These are phyloP conservation scores for Chaetomium strumarium DNA, from an alignment of 2,329 filamentous ascomycete genomes.

Conservation along the genomic window DNA sequence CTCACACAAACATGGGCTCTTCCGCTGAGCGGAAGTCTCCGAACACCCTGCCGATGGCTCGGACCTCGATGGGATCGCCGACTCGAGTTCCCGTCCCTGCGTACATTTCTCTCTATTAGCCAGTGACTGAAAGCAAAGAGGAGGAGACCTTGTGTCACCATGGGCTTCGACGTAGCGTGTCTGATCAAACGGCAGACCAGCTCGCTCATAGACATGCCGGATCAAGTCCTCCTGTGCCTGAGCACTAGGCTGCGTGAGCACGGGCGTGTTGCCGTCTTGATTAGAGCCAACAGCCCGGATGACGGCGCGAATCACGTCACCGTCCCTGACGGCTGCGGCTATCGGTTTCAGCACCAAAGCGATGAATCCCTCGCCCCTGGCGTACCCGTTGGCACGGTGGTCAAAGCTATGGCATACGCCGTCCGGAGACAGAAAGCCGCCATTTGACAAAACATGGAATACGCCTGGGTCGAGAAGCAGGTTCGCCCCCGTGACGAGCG, in stretches of 20 bases:
- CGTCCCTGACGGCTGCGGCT: slow-evolving; percentile 18
- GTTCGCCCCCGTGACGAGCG: slow-evolving; percentile 23
- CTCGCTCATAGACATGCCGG: slow-evolving; percentile 19
- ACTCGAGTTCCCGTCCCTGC: slow-evolving; percentile 38
- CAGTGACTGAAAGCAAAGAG: too few species aligned
- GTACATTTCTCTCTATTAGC: too few species aligned
- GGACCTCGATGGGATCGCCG: slow-evolving; percentile 42
- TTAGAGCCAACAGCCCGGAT: slow-evolving; percentile 23
- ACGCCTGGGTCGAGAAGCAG: slow-evolving; percentile 24
- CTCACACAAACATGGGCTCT: slow-evolving; percentile 1
- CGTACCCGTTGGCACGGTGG: slow-evolving; percentile 24
- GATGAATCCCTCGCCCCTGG: slow-evolving; percentile 22
- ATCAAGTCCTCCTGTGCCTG: slow-evolving; percentile 22
- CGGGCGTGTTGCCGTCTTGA: slow-evolving; percentile 25
- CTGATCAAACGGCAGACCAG: slow-evolving; percentile 20
- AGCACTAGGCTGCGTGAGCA: slow-evolving; percentile 21
- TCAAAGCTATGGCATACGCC: slow-evolving; percentile 23
- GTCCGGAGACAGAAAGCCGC: slow-evolving; percentile 24
- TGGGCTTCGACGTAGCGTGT: slow-evolving; percentile 39
- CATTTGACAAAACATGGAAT: slow-evolving; percentile 25
- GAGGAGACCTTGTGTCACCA: slow-evolving; percentile 23
- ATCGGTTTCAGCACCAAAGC: slow-evolving; percentile 23
- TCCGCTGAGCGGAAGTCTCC: slow-evolving; percentile 11
- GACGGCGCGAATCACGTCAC: slow-evolving; percentile 24
- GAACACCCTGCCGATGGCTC: slow-evolving; percentile 35